Conservation (phyloP, 805 yeast species). For the Ogataea nonfermentans region DNA sequence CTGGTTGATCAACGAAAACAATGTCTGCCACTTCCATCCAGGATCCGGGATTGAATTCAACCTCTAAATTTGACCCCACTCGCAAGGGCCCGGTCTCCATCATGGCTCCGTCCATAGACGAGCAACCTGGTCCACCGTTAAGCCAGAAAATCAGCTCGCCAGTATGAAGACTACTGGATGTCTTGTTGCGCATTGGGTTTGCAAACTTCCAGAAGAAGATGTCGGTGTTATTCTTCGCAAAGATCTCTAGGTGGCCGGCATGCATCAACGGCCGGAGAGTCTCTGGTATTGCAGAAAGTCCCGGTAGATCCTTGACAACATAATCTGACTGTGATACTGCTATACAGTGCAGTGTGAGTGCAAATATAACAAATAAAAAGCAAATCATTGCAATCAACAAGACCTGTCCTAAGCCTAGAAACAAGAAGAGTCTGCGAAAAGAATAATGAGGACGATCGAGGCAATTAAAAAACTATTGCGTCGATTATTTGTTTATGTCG, state of each 20-base stretch:
- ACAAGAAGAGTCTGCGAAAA: conserved; percentile 1
- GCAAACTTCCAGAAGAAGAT: conserved; percentile 78
- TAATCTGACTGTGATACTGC: conserved; percentile 9
- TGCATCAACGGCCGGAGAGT: conserved; percentile 49
- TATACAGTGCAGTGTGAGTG: neutral
- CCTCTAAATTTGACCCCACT: conserved; percentile 38
- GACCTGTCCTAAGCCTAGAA: conserved; percentile 8
- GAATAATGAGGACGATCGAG: conserved; percentile 2
- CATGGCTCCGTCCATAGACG: conserved; percentile 95
- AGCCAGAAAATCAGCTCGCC: conserved; percentile 74
- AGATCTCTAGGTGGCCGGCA: conserved; percentile 65
- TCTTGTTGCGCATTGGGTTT: conserved; percentile 10
- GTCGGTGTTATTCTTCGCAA: conserved; percentile 50
- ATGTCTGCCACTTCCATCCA: conserved; percentile 83
- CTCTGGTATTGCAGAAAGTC: conserved; percentile 22
- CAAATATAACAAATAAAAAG: neutral
- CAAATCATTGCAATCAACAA: neutral
- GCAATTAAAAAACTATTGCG: neutral
- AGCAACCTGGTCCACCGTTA: conserved; percentile 98
- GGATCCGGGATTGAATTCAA: conserved; percentile 63
- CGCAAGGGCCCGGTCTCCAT: conserved; percentile 91
- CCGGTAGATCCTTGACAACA: conserved; percentile 28
- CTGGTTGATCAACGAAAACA: conserved; percentile 90
- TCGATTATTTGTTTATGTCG: neutral
- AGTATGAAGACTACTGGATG: conserved; percentile 3